Conservation (phyloP, 73 alveolate species). For the Paramecium pentaurelia region DNA sequence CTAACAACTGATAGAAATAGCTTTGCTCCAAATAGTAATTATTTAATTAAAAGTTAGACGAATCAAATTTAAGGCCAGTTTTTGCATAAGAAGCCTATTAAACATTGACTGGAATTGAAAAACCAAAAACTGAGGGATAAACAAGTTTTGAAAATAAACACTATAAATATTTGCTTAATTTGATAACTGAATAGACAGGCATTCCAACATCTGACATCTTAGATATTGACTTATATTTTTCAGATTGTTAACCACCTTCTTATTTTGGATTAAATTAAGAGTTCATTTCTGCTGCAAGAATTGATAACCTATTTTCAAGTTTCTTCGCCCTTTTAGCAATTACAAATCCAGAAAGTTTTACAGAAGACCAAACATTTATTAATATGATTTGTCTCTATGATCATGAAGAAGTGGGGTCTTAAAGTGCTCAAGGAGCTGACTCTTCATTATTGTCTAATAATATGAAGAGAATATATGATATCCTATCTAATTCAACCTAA, state of each 20-base stretch:
- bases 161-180: constrained; percentile 70
- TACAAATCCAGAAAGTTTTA: constrained; percentile 71
- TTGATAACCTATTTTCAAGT: constrained; percentile 91
- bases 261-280: constrained; percentile 93
- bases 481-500: constrained; percentile 62
- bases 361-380: constrained; percentile 73
- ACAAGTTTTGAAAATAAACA: constrained; percentile 86
- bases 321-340: constrained; percentile 89
- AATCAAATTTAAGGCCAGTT: constrained; percentile 90
- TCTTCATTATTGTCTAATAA: constrained; percentile 80
- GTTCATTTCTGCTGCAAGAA: constrained; percentile 89
- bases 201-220: constrained; percentile 79
- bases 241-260: constrained; percentile 89
- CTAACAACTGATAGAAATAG: constrained; percentile 84
- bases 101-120: constrained; percentile 61
- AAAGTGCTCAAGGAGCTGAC: constrained; percentile 95
- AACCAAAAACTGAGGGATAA: constrained; percentile 55
- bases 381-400: constrained; percentile 89
- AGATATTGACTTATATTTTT: constrained; percentile 87
- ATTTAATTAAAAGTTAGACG: constrained; percentile 52
- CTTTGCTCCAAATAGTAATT: constrained; percentile 74
- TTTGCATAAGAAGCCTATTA: constrained; percentile 82
- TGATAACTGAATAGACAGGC: constrained; percentile 78
- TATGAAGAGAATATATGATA: constrained; percentile 79
- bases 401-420: constrained; percentile 96